Conservation (phyloP, 345 rosid genomes). For the Salix koriyanagi region DNA sequence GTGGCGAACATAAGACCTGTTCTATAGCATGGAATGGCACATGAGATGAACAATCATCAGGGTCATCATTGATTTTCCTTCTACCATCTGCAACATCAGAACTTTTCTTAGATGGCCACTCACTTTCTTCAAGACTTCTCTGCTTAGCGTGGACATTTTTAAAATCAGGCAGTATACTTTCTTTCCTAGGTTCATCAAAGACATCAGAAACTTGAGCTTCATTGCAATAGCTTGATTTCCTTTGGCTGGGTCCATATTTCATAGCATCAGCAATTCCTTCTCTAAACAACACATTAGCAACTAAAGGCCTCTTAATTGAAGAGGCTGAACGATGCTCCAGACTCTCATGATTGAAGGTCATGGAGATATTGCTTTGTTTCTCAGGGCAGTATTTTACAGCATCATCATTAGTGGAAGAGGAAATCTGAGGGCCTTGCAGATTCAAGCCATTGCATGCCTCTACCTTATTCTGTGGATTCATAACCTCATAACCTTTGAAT, state of each 20-base stretch:
- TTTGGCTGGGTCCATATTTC: conserved; percentile 17
- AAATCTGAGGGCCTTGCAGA: conserved; percentile 31
- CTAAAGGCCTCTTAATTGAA: conserved; percentile 18
- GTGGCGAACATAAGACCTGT: conserved; percentile 30
- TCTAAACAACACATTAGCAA: conserved; percentile 7
- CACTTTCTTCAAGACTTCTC: conserved; percentile 22
- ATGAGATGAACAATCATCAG: conserved; percentile 34
- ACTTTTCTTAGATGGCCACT: conserved; percentile 23
- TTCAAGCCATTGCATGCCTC: conserved; percentile 36
- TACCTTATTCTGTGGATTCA: conserved; percentile 21
- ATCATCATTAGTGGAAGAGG: conserved; percentile 17
- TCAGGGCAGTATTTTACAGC: conserved; percentile 22
- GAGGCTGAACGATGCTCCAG: conserved; percentile 15
- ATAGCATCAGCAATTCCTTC: conserved; percentile 20
- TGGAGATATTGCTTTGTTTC: conserved; percentile 19
- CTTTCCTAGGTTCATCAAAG: conserved; percentile 18
- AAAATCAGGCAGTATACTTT: conserved; percentile 14
- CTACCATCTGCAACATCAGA: conserved; percentile 16
- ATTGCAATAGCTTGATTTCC: conserved; percentile 15
- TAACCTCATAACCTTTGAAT: conserved; percentile 26
- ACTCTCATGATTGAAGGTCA: conserved; percentile 11
- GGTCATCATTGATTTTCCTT: conserved; percentile 29
- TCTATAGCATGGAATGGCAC: conserved; percentile 35
- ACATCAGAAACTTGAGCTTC: conserved; percentile 21
- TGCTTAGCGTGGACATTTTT: conserved; percentile 22